phyloP scores from a whole-genome alignment of 2,329 filamentous ascomycete species.

The Sclerotinia minor region DNA sequence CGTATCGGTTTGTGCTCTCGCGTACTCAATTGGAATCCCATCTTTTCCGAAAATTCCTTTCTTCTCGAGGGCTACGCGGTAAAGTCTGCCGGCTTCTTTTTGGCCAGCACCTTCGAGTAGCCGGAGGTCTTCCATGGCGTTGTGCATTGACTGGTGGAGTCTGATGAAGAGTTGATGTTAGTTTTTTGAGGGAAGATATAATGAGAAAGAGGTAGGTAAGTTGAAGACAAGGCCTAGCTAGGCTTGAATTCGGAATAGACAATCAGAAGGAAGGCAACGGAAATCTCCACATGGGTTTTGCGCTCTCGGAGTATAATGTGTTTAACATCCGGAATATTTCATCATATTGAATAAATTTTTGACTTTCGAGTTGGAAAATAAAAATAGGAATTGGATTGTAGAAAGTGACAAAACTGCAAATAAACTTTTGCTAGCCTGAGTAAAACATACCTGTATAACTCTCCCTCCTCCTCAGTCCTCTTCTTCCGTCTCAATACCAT shows the following conservation, averaged over 20 bases:
- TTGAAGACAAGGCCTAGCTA: not conserved
- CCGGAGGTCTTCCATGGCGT: constrained; percentile 82
- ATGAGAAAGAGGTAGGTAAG: not conserved
- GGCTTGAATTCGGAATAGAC: not conserved
- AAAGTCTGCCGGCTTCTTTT: constrained; percentile 71
- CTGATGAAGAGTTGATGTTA: constrained; percentile 24
- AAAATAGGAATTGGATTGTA: not conserved
- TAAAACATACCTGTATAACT: constrained; percentile 64
- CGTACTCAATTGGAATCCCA: constrained; percentile 89
- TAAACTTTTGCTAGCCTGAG: not conserved
- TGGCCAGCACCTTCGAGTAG: constrained; percentile 54
- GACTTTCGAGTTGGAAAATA: constrained; percentile 10
- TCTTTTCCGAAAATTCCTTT: constrained; percentile 72
- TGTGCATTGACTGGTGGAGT: constrained; percentile 77
- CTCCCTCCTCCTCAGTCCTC: constrained; percentile 62
- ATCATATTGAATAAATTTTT: constrained; percentile 16
- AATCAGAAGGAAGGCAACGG: constrained; percentile 24
- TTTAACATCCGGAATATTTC: constrained; percentile 23
- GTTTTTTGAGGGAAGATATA: not conserved
- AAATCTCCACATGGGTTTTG: constrained; percentile 23
- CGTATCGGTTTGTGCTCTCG: constrained; percentile 78
- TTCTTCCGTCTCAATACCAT: constrained; percentile 73
- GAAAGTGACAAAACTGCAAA: not conserved
- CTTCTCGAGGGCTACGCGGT: constrained; percentile 88
- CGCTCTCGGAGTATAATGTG: constrained; percentile 22